A percentile compares a stretch with the other conserved stretches of the same genome.
These are phyloP conservation scores for Allium sativum DNA, from an alignment of 106 monocot species.

Conservation along the genomic window DNA sequence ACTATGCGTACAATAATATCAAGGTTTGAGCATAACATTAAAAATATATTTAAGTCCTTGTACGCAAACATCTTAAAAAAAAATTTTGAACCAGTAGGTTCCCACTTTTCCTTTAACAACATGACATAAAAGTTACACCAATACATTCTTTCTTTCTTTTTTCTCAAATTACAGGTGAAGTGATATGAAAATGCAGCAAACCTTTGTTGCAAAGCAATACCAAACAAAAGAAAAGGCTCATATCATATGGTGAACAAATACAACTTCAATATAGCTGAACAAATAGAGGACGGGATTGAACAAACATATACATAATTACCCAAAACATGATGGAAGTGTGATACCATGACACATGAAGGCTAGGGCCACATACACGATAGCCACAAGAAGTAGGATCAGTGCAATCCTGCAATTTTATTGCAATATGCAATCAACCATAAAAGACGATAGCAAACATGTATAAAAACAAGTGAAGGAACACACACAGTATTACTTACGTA, in stretches of 20 bases:
- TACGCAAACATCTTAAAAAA: no score
- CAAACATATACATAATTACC: slow-evolving; percentile 4
- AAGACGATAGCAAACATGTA: no score
- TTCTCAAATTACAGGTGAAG: no score
- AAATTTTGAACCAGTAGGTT: no score
- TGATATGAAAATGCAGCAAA: no score
- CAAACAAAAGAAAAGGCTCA: slow-evolving; percentile 3
- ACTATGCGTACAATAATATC: no score
- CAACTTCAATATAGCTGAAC: not conserved
- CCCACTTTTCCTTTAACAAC: not conserved
- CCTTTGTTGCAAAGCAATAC: slow-evolving; percentile 1
- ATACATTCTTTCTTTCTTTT: no score
- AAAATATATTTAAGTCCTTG: no score
- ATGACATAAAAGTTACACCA: not conserved
- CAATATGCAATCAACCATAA: no score
- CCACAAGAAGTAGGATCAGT: slow-evolving; percentile 54
- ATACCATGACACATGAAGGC: slow-evolving; percentile 78
- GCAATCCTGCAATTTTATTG: slow-evolving; percentile 38
- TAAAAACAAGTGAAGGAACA: no score
- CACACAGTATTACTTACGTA: slow-evolving; percentile 31
- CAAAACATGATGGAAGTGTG: slow-evolving; percentile 41
- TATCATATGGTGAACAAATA: not conserved
- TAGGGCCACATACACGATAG: slow-evolving; percentile 60
- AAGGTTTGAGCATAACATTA: no score
- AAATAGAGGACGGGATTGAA: not conserved